A percentile compares a stretch with the other conserved stretches of the same genome.
Conservation (phyloP, 345 rosid genomes). For the Citrus trifoliata region DNA sequence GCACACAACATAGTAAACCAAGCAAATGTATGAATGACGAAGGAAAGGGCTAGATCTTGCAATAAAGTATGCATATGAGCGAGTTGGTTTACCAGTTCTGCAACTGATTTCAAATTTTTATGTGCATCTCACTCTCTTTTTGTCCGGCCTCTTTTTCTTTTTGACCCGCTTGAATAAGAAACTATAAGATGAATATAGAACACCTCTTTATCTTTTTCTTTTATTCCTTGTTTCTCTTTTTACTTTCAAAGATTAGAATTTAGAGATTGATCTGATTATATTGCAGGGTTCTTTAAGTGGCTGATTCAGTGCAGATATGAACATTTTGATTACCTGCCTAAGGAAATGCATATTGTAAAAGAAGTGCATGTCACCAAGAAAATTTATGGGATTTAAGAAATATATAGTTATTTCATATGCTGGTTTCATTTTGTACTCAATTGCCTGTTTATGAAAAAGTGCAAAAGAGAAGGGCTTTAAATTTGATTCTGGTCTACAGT, state of each 20-base stretch:
- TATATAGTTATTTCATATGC: neutral
- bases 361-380: neutral
- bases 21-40: neutral
- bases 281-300: neutral
- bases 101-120: neutral
- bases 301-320: neutral
- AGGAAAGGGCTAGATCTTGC: neutral
- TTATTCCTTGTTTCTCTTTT: neutral
- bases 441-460: neutral
- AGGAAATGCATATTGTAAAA: too few species aligned
- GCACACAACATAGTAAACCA: neutral
- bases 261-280: neutral
- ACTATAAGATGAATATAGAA: neutral
- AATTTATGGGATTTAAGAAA: neutral
- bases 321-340: neutral
- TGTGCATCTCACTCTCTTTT: neutral
- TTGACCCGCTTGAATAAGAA: neutral
- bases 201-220: neutral
- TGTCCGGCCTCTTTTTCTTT: constrained; percentile 6
- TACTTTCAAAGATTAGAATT: neutral
- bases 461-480: constrained; percentile 13
- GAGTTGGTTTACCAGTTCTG: neutral
- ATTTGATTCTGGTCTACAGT: constrained; percentile 9
- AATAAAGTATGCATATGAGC: neutral
- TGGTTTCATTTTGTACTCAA: neutral